Percentiles rank a stretch among this genome's conserved stretches.
phyloP scores from a whole-genome alignment of 345 rosid genomes.

The Salix suchowensis region DNA sequence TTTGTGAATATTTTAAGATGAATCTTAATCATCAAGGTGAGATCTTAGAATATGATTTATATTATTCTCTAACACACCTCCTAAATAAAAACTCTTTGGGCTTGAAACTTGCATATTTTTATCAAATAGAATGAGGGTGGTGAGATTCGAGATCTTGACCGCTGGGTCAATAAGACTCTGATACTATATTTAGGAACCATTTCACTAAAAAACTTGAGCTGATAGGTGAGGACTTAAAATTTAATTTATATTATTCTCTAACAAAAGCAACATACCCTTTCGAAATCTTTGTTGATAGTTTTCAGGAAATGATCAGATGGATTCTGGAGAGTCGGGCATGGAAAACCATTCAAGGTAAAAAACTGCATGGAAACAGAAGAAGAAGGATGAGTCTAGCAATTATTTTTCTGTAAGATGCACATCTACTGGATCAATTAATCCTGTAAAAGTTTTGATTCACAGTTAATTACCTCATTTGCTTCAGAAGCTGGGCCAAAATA shows the following conservation, averaged over 20 bases:
- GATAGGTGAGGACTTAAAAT: too few relatives aligned
- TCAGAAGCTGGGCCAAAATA: slow-evolving; percentile 23
- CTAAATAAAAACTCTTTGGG: too few relatives aligned
- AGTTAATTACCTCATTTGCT: slow-evolving; percentile 14
- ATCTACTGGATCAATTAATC: background rate
- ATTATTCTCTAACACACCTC: too few relatives aligned
- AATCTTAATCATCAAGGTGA: too few relatives aligned
- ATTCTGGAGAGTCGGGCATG: slow-evolving; percentile 36
- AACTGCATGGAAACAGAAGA: slow-evolving; percentile 21
- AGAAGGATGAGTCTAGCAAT: background rate
- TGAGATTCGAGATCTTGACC: too few relatives aligned
- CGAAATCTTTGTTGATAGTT: slow-evolving; percentile 46
- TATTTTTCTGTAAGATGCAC: background rate
- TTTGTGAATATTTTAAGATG: background rate
- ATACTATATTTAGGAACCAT: too few relatives aligned
- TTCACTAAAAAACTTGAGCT: too few relatives aligned
- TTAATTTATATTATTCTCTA: too few relatives aligned
- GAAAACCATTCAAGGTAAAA: slow-evolving; percentile 48
- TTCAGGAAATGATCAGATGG: slow-evolving; percentile 49
- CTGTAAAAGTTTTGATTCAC: background rate
- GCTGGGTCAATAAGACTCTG: too few relatives aligned
- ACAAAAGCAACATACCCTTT: slow-evolving; percentile 15
- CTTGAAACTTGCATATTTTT: too few relatives aligned
- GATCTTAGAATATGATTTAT: too few relatives aligned
- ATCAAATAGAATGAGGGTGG: too few relatives aligned